Conservation (phyloP, 352 stramenopile species). For the Phytophthora idaei region DNA sequence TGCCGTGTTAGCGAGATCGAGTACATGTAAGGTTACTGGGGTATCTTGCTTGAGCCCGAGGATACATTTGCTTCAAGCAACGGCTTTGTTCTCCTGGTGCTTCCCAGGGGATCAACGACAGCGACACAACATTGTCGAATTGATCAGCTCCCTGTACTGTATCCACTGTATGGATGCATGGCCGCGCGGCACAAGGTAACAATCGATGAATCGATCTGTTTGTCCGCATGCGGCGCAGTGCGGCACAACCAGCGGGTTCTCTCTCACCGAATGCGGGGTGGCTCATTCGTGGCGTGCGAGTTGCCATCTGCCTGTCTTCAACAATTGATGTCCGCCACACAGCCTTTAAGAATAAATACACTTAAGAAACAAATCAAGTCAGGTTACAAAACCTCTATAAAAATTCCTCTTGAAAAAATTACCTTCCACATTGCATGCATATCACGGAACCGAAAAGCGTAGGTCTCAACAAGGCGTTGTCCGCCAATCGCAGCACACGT, state of each 20-base stretch:
- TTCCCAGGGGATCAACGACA: too few relatives aligned
- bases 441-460: not conserved
- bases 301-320: constrained; percentile 7
- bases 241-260: not conserved
- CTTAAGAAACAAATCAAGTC: not conserved
- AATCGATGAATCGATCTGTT: not conserved
- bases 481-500: constrained; percentile 8
- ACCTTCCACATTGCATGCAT: not conserved
- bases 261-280: not conserved
- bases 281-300: constrained; percentile 6
- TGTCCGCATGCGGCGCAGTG: not conserved
- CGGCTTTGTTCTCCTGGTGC: too few relatives aligned
- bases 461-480: not conserved
- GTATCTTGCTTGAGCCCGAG: too few relatives aligned
- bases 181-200: not conserved
- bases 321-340: not conserved
- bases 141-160: too few relatives aligned
- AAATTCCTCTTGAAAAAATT: not conserved
- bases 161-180: too few relatives aligned
- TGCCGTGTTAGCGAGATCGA: too few relatives aligned
- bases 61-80: too few relatives aligned
- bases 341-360: not conserved
- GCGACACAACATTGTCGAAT: too few relatives aligned
- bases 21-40: too few relatives aligned
- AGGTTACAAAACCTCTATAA: not conserved